Evolutionary conservation across 768 basidiomycete species (phyloP).

Genomic region (Kwoniella newhampshirensis): DNA sequence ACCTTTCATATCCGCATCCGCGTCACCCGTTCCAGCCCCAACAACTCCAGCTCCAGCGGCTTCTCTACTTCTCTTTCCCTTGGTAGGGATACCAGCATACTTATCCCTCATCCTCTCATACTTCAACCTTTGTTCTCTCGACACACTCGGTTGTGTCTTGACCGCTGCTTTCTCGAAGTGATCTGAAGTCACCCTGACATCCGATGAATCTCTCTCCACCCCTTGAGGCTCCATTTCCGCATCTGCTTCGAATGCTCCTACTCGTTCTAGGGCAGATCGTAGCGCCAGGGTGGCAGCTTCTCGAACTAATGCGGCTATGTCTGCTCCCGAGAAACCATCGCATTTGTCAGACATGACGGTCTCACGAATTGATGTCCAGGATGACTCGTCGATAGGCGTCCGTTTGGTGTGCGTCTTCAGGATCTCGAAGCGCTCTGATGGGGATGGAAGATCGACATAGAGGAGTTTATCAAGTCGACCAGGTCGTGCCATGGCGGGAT

Average conservation of each 20-base stretch:
- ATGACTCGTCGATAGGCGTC: constrained; percentile 63
- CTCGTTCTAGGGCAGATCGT: constrained; percentile 58
- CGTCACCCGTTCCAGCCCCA: neutral
- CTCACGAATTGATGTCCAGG: constrained; percentile 52
- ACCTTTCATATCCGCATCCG: constrained; percentile 4
- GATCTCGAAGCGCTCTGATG: constrained; percentile 78
- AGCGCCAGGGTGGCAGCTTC: constrained; percentile 88
- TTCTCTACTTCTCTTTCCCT: constrained; percentile 43
- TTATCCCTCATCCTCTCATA: constrained; percentile 78
- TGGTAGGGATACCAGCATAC: constrained; percentile 68
- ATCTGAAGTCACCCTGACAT: constrained; percentile 58
- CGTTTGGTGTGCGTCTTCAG: constrained; percentile 68
- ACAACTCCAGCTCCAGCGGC: too few relatives aligned
- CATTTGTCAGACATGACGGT: constrained; percentile 63
- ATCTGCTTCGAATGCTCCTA: constrained; percentile 69
- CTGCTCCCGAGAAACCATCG: constrained; percentile 89
- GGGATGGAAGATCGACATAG: constrained; percentile 81
- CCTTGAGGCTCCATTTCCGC: constrained; percentile 26
- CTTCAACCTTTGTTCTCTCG: constrained; percentile 70
- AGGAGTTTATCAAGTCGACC: constrained; percentile 90
- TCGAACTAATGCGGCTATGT: constrained; percentile 79
- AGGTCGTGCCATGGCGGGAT: constrained; percentile 96
- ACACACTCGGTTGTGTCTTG: constrained; percentile 86
- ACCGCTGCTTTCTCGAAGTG: constrained; percentile 75
- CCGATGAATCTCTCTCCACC: constrained; percentile 14